These are phyloP conservation scores for Tylopilus balloui DNA, from an alignment of 768 basidiomycete species.

Conservation along the genomic window DNA sequence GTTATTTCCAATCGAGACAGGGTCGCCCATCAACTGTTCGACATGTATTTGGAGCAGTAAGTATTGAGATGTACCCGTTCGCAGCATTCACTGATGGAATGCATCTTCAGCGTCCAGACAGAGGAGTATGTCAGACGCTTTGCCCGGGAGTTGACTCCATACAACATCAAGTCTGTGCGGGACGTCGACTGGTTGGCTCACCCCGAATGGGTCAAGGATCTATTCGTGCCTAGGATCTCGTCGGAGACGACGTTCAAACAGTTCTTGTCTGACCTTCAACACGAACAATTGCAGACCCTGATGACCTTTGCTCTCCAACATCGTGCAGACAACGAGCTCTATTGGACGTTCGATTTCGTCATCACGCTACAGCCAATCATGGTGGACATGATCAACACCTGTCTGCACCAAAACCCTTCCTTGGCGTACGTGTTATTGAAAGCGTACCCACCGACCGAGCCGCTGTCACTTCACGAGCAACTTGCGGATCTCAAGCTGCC, in stretches of 20 bases:
- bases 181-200: conserved; percentile 39
- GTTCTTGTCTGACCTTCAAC: conserved; percentile 20
- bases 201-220: conserved; percentile 30
- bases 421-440: conserved; percentile 54
- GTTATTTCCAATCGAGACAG: conserved; percentile 67
- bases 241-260: conserved; percentile 16
- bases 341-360: conserved; percentile 44
- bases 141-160: conserved; percentile 38
- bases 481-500: conserved; percentile 20
- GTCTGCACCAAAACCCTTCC: conserved; percentile 49
- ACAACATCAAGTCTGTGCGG: conserved; percentile 38
- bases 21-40: conserved; percentile 61
- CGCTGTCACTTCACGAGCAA: conserved; percentile 31
- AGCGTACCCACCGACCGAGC: conserved; percentile 41
- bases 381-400: conserved; percentile 31
- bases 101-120: conserved; percentile 39
- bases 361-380: conserved; percentile 28
- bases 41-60: conserved; percentile 65
- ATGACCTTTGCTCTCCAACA: conserved; percentile 35
- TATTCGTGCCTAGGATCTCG: conserved; percentile 27
- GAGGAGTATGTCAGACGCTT: conserved; percentile 47
- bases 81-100: neutral
- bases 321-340: conserved; percentile 52
- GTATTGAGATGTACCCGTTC: conserved; percentile 38
- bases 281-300: conserved; percentile 16